Evolutionary conservation across 805 yeast genomes (phyloP), one percentile per base, ranked within the genome.

Genomic region (Maudiozyma turicensis): DNA sequence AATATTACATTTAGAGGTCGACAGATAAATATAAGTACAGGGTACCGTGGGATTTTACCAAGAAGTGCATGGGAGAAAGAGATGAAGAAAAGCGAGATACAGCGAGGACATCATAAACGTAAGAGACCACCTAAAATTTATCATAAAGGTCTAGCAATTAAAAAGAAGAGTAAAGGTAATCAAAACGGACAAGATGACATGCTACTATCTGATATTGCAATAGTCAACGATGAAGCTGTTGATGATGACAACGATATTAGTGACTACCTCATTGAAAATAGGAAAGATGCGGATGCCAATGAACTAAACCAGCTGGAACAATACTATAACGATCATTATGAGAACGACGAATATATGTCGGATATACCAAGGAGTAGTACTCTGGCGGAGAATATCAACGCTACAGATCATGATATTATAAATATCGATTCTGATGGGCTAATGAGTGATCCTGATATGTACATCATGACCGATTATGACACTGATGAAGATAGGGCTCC

Each of bases 21-120:
- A 40, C 49, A 50, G 14, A 35, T 64, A 2, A 59, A 56, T 44
- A 43, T 65, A 20, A 59, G 54, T 43, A 60, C 58, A 4, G 69
- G 66, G 1, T 65, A 59, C 44, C 54, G 59, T 32, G 69, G 69
- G 15, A 54, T 65, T 14, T 49, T 65, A 15, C 69, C 69, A 4
- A 57, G 54, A 40, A 48, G 55, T 44, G 63, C 61, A 3, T 65
- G 69, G 69, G 59, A 58, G 38, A 62, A 56, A 42, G 55, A 63
- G 8, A 28, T 30, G 44, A 50, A 32, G 9, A 15, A 37, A 34
- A 26, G 15, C 10, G 20, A 11, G 5, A 33, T n/a, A 11, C 38
- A 35, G 6, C 13, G n/a, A n/a, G 38, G 13, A 35, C 8, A 6
- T 8, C 38, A 13, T 38, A 38, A 20, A 28, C 26, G 29, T 38